Evolutionary conservation across 129 eudicot species (phyloP), one percentile per base, ranked within the genome.

Genomic region (Flaveria ramosissima): DNA sequence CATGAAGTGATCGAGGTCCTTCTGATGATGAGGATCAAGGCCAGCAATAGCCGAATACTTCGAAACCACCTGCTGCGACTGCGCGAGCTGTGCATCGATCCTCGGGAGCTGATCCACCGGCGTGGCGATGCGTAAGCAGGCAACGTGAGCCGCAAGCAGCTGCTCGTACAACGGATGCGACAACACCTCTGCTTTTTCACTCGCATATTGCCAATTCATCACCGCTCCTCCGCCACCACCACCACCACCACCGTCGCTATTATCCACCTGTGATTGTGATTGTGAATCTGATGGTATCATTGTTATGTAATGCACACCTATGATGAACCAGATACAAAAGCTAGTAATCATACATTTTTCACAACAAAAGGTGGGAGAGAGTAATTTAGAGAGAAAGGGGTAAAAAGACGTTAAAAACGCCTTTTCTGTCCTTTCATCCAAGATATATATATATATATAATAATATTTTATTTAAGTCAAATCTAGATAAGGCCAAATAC

Each of bases 71-170:
- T 86, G 84, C 78, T 92, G 96, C 62, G 97, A 86, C 83, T 85
- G 97, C 4, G 91, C 88, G 12, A 92, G 84, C 86, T 92, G 97
- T 13, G 96, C 96, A 53, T 92, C 97, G 16, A 92, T 92, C 77
- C 96, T 80, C 4, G 96, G 97, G 78, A 92, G 74, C 84, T 92
- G 97, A 84, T 92, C 96, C 50, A 92, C 96, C 30, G 97, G 97
- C 3, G 97, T 92, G 1, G 96, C 97, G n/a, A 92, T 87, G 13
- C 96, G 78, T 52, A 92, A 57, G 70, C 97, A 92, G 51, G 97
- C 80, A 24, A 89, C 96, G 41, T 92, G 97, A 13, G 96, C 96
- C 6, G 96, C 85, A 66, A 92, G 71, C 77, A 92, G 74, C 83
- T 92, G 96, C 62, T 87, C 96, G 74, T 85, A 92, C 2, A 92